A percentile compares a stretch with the other conserved stretches of the same genome.
These are phyloP conservation scores for Fusarium succisae DNA, from an alignment of 2,329 filamentous ascomycete species.

Conservation along the genomic window DNA sequence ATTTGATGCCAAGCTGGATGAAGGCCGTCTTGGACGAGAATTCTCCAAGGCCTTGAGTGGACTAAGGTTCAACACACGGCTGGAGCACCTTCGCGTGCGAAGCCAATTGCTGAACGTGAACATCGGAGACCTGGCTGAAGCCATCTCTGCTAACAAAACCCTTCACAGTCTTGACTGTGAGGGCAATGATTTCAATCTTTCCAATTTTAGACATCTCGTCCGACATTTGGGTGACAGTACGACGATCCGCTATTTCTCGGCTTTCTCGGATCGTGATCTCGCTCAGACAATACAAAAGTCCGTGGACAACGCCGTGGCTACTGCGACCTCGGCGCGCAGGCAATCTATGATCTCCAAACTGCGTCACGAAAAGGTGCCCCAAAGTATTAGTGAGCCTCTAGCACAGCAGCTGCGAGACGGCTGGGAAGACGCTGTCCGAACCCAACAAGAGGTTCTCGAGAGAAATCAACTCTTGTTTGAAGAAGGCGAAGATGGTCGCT, in stretches of 20 bases:
- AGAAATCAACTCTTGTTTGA: conserved; percentile 47
- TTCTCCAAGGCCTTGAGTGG: conserved; percentile 61
- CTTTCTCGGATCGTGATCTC: conserved; percentile 52
- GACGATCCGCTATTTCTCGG: conserved; percentile 56
- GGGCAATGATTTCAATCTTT: conserved; percentile 64
- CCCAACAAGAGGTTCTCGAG: conserved; percentile 48
- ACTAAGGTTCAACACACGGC: conserved; percentile 54
- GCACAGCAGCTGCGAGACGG: conserved; percentile 51
- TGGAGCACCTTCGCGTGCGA: conserved; percentile 63
- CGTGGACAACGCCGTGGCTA: conserved; percentile 43
- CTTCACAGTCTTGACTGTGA: conserved; percentile 64
- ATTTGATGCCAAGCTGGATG: conserved; percentile 66
- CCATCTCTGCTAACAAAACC: conserved; percentile 58
- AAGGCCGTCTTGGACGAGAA: conserved; percentile 63
- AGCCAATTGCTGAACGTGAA: conserved; percentile 66
- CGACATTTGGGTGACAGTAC: conserved; percentile 55
- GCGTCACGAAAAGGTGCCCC: conserved; percentile 44
- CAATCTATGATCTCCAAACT: conserved; percentile 49
- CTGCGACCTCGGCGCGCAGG: conserved; percentile 42
- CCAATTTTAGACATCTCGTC: conserved; percentile 59
- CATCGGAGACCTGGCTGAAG: conserved; percentile 61
- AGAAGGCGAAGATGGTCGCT: conserved; percentile 40
- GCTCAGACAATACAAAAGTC: conserved; percentile 48
- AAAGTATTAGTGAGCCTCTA: conserved; percentile 45
- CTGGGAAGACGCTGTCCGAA: conserved; percentile 50